Percentiles rank a stretch among this genome's conserved stretches.
Conservation (phyloP, 305 asterid genomes). For the Fraxinus velutina region DNA sequence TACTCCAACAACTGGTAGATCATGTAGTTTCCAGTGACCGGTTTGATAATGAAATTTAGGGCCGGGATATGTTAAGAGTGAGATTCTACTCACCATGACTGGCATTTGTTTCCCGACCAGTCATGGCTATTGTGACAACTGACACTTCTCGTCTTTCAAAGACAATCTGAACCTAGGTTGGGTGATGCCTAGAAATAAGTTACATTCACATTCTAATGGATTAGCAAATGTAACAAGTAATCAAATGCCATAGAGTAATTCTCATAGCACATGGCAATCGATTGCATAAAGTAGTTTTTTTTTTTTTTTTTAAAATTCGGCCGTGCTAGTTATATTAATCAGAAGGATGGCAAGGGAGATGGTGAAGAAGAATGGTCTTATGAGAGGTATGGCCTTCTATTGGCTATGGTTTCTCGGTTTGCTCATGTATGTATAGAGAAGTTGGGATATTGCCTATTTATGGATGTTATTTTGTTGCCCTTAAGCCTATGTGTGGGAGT, state of each 20-base stretch:
- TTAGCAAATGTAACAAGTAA: conserved; percentile 9
- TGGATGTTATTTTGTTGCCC: neutral
- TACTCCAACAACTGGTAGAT: conserved; percentile 31
- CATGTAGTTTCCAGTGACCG: conserved; percentile 28
- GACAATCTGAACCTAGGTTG: neutral
- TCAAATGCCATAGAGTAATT: neutral
- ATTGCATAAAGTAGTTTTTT: neutral
- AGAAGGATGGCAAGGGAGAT: conserved; percentile 9
- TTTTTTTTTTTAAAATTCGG: too few relatives aligned
- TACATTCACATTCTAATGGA: neutral
- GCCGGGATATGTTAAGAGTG: conserved; percentile 48
- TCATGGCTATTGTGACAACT: conserved; percentile 1
- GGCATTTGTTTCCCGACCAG: conserved; percentile 33
- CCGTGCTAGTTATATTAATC: neutral
- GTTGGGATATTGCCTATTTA: neutral
- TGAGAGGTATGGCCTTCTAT: neutral
- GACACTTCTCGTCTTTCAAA: neutral
- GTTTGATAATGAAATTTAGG: conserved; percentile 2
- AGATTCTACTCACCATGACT: conserved; percentile 45
- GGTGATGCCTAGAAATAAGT: neutral
- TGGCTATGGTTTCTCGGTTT: conserved; percentile 1
- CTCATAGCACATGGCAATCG: neutral
- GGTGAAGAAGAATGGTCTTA: neutral
- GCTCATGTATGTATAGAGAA: conserved; percentile 12
- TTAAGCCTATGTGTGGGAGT: too few relatives aligned